Evolutionary conservation across 768 basidiomycete genomes (phyloP), one percentile per base, ranked within the genome.

Genomic region (Psilocybe azurescens): DNA sequence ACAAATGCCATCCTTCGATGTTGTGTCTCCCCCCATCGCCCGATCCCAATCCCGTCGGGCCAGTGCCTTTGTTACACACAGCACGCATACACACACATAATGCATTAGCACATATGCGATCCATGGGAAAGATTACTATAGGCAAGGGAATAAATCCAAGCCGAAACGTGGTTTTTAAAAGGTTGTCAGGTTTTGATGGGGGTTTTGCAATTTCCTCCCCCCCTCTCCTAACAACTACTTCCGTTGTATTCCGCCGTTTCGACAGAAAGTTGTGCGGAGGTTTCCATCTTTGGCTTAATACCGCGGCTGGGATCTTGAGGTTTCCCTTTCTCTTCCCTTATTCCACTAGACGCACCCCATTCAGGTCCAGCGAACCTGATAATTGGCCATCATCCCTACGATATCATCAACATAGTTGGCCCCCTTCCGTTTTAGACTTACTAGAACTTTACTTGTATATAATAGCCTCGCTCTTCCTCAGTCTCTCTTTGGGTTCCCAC

Each of bases 121-220:
- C 50, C 58, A 59, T 52, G 58, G 58, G 58, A 59, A 44, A 59
- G 48, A 55, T 51, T 50, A 24, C 24, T 24, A 24, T 24, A 53
- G 63, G 39, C 41, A 57, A 57, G 63, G 63, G 59, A 49, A 47
- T 24, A 53, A 52, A 57, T 60, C 51, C 48, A 57, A 61, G 60
- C 59, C 60, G 53, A 59, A 65, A 65, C 60, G 41, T 53, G 41
- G 60, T 53, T 64, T 59, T 67, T 67, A 67, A 67, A 65, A 61
- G 61, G 51, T 63, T 59, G 54, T 54, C 59, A 67, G 59, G 60
- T 62, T 67, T 63, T 62, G 56, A 62, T 61, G 55, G 58, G 28
- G 38, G 20, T 49, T 36, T 59, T 57, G 55, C 58, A 60, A 47
- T 58, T 64, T 51, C 58, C 54, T 53, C 48, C n/a, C 32, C 59